Evolutionary conservation across 1,284 basidiomycete species (phyloP).

Genomic region (Tausonia pullulans): DNA sequence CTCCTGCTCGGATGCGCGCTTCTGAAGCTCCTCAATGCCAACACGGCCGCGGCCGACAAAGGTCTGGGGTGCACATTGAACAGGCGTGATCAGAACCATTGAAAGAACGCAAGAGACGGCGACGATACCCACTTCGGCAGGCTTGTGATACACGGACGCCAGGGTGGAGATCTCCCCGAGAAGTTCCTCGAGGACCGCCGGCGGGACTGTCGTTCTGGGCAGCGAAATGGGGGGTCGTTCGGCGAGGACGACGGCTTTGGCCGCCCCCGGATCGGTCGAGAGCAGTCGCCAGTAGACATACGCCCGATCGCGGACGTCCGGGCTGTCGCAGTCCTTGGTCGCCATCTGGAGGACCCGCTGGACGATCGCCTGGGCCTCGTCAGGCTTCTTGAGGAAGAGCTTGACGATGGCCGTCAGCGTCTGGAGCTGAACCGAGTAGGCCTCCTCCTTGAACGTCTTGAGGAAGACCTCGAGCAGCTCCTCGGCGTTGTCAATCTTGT

Average conservation of each 20-base stretch:
- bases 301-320: slow-evolving; percentile 80
- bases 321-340: slow-evolving; percentile 92
- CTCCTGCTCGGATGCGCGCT: slow-evolving; percentile 55
- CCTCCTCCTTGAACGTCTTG: slow-evolving; percentile 85
- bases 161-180: slow-evolving; percentile 74
- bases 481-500: slow-evolving; percentile 91
- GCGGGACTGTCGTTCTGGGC: slow-evolving; percentile 77
- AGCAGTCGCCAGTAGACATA: slow-evolving; percentile 99
- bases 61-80: slow-evolving; percentile 39
- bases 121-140: slow-evolving; percentile 42
- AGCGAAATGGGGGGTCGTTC: slow-evolving; percentile 86
- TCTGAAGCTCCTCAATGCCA: slow-evolving; percentile 69
- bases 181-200: slow-evolving; percentile 85
- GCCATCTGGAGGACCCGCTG: slow-evolving; percentile 84
- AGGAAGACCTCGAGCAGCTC: slow-evolving; percentile 84
- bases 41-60: slow-evolving; percentile 77
- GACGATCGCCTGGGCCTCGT: slow-evolving; percentile 77
- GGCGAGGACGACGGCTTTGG: slow-evolving; percentile 73
- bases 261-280: slow-evolving; percentile 81
- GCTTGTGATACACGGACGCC: slow-evolving; percentile 92
- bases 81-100: background rate
- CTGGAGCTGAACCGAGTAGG: slow-evolving; percentile 88
- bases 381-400: slow-evolving; percentile 88
- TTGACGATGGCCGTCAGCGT: slow-evolving; percentile 94
- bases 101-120: background rate